Percentiles rank a stretch among this genome's conserved stretches.
Evolutionary conservation across 306 rosid species (phyloP).

Genomic region (Trifolium repens): DNA sequence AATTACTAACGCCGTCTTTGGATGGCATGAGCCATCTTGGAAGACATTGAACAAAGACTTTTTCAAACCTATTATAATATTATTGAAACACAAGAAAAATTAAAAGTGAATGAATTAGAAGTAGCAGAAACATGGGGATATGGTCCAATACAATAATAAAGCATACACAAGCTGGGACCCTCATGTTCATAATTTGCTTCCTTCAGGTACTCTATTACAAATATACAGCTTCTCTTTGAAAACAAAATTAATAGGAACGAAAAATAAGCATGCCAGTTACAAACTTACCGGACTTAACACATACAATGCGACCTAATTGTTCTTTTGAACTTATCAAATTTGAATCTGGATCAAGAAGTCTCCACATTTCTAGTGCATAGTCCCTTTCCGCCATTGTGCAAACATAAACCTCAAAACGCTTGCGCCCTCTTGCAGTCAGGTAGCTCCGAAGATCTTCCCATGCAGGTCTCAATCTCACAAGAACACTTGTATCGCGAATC

Average conservation of each 20-base stretch:
- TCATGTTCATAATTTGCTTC: slow-evolving; percentile 7
- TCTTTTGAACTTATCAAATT: slow-evolving; percentile 91
- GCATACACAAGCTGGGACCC: slow-evolving; percentile 9
- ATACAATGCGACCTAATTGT: slow-evolving; percentile 86
- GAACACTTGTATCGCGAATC: slow-evolving; percentile 99
- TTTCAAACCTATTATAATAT: slow-evolving; percentile 66
- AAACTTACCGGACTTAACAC: slow-evolving; percentile 94
- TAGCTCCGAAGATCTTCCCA: slow-evolving; percentile 99
- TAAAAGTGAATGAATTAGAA: slow-evolving; percentile 28
- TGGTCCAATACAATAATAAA: neutral
- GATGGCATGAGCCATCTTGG: slow-evolving; percentile 88
- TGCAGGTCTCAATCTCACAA: slow-evolving; percentile 98
- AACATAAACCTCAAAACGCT: slow-evolving; percentile 99
- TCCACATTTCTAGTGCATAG: slow-evolving; percentile 99
- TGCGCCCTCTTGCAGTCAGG: slow-evolving; percentile 97
- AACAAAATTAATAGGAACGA: slow-evolving; percentile 31
- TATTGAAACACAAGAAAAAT: slow-evolving; percentile 26
- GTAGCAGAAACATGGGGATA: slow-evolving; percentile 31
- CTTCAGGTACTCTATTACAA: slow-evolving; percentile 11
- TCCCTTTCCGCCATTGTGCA: slow-evolving; percentile 99
- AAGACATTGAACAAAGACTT: slow-evolving; percentile 95
- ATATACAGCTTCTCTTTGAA: slow-evolving; percentile 24
- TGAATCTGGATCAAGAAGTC: slow-evolving; percentile 99
- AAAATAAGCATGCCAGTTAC: slow-evolving; percentile 51
- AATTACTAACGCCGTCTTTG: slow-evolving; percentile 94